Conservation (phyloP, 2,329 filamentous ascomycete genomes). For the Clarireedia homoeocarpa region DNA sequence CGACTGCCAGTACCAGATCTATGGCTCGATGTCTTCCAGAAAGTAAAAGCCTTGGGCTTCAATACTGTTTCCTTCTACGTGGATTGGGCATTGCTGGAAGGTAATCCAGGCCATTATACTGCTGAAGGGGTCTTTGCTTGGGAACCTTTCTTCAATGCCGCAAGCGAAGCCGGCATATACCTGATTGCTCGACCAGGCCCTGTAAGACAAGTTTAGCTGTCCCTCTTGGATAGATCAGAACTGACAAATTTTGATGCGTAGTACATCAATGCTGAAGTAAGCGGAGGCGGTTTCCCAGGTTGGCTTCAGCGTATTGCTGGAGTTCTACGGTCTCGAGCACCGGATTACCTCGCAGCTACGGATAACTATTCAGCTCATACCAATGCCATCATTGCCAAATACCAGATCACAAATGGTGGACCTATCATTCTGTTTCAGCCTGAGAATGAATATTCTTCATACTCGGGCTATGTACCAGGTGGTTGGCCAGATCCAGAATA, state of each 20-base stretch:
- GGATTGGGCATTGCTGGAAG: constrained; percentile 72
- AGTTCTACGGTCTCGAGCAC: constrained; percentile 52
- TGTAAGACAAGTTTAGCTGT: constrained; percentile 11
- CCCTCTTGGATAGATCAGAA: not conserved
- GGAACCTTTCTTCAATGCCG: constrained; percentile 70
- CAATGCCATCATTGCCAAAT: constrained; percentile 58
- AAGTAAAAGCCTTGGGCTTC: constrained; percentile 74
- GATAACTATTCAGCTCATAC: constrained; percentile 52
- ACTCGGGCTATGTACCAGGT: constrained; percentile 36
- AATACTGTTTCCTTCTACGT: constrained; percentile 74
- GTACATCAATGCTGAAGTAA: constrained; percentile 74
- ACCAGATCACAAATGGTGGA: constrained; percentile 76
- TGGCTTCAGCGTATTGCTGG: constrained; percentile 67
- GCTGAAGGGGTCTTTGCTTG: constrained; percentile 66
- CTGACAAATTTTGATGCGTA: constrained; percentile 19
- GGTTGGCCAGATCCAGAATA: constrained; percentile 60
- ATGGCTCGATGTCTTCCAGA: constrained; percentile 71
- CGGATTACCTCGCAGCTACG: constrained; percentile 57
- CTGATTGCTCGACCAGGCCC: constrained; percentile 49
- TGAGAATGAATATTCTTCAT: constrained; percentile 69
- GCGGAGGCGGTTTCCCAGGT: constrained; percentile 72
- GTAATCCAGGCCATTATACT: constrained; percentile 59
- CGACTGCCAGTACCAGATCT: constrained; percentile 52
- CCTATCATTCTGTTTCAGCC: constrained; percentile 73
- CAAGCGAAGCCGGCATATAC: constrained; percentile 65